phyloP scores from a whole-genome alignment of 2,329 filamentous ascomycete species.

The Diplodia intermedia region DNA sequence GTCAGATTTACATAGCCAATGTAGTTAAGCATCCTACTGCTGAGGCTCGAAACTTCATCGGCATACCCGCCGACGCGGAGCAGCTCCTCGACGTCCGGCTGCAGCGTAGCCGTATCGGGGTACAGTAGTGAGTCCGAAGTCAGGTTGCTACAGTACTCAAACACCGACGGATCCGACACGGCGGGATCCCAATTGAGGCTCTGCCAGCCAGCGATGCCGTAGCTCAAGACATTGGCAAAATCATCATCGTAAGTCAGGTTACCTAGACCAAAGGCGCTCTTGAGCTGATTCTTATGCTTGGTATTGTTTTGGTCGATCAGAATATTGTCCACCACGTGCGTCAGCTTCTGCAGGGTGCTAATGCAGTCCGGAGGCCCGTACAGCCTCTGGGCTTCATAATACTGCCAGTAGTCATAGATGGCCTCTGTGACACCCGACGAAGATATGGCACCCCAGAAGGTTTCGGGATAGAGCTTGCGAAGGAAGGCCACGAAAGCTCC shows the following conservation, averaged over 20 bases:
- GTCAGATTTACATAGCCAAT: conserved; percentile 62
- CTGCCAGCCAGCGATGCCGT: conserved; percentile 61
- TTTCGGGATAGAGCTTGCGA: conserved; percentile 76
- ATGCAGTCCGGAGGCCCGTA: conserved; percentile 69
- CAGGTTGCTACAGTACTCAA: conserved; percentile 64
- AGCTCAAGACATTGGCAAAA: conserved; percentile 58
- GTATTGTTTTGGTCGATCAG: conserved; percentile 57
- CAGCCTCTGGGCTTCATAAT: conserved; percentile 65
- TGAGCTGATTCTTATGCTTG: conserved; percentile 54
- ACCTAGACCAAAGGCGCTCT: conserved; percentile 60
- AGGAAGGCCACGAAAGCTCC: conserved; percentile 80
- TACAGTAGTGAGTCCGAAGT: conserved; percentile 56
- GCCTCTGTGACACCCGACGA: conserved; percentile 81
- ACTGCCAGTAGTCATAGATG: conserved; percentile 77
- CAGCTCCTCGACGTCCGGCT: conserved; percentile 53
- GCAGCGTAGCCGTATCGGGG: conserved; percentile 47
- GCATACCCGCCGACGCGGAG: conserved; percentile 58
- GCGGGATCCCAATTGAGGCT: conserved; percentile 66
- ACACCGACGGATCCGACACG: conserved; percentile 57
- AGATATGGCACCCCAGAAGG: conserved; percentile 80
- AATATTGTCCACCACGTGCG: conserved; percentile 66
- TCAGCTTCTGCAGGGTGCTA: conserved; percentile 66
- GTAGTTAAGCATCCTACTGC: conserved; percentile 63
- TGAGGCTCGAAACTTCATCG: conserved; percentile 50
- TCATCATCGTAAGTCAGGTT: conserved; percentile 60